A percentile compares a stretch with the other conserved stretches of the same genome.
Evolutionary conservation across 345 rosid genomes (phyloP).

Genomic region (Orychophragmus violaceus): DNA sequence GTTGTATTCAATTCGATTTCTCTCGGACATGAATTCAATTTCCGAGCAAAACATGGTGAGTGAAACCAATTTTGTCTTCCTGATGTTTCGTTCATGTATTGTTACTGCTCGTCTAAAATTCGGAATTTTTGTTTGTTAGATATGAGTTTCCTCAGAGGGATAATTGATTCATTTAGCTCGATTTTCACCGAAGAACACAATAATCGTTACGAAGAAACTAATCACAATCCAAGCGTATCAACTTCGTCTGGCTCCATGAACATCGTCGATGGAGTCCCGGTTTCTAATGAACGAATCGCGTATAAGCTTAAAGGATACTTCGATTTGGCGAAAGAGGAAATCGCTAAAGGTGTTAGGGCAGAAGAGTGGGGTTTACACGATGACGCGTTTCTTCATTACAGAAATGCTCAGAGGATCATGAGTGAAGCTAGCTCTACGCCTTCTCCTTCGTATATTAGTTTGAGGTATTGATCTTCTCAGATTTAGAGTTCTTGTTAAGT

Average conservation of each 20-base stretch:
- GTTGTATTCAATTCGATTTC: too few relatives aligned
- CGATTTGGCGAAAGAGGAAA: constrained; percentile 82
- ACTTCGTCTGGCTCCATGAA: constrained; percentile 38
- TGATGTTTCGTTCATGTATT: constrained; percentile 41
- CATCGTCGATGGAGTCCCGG: constrained; percentile 32
- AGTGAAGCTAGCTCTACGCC: constrained; percentile 61
- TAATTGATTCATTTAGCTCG: constrained; percentile 62
- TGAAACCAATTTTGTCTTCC: not conserved
- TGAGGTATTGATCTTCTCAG: constrained; percentile 35
- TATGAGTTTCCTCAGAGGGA: constrained; percentile 60
- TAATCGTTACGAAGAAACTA: constrained; percentile 21
- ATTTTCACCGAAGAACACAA: constrained; percentile 33
- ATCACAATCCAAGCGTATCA: constrained; percentile 26
- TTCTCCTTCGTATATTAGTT: constrained; percentile 65
- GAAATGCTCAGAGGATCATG: constrained; percentile 68
- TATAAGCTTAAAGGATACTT: constrained; percentile 86
- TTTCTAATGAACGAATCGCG: constrained; percentile 70
- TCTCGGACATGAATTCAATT: constrained; percentile 14
- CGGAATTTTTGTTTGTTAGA: constrained; percentile 21
- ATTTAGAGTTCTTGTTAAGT: not conserved
- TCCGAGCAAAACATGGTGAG: constrained; percentile 12
- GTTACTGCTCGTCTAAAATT: constrained; percentile 41
- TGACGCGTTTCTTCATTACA: constrained; percentile 71
- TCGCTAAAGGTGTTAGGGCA: constrained; percentile 68
- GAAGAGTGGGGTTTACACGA: constrained; percentile 90